These are phyloP conservation scores for Gloeophyllum trabeum DNA, from an alignment of 768 basidiomycete genomes.

Conservation along the genomic window DNA sequence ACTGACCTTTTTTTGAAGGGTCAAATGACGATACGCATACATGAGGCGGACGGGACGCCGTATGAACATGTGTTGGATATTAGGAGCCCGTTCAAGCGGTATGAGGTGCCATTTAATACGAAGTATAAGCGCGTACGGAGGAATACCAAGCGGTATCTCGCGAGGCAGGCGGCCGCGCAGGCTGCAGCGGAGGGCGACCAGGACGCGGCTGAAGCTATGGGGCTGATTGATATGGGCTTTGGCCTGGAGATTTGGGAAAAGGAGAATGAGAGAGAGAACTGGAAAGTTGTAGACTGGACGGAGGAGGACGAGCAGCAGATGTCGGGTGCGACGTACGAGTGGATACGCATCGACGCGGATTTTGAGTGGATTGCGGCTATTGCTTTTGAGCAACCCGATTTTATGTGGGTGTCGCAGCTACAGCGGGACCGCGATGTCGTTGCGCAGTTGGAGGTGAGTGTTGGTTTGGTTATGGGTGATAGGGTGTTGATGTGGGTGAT, in stretches of 20 bases:
- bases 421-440: constrained; percentile 95
- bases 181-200: constrained; percentile 88
- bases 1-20: constrained; percentile 36
- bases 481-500: constrained; percentile 6
- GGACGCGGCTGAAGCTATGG: constrained; percentile 89
- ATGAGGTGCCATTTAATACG: constrained; percentile 96
- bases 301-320: constrained; percentile 91
- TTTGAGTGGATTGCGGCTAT: constrained; percentile 97
- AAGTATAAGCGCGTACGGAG: constrained; percentile 95
- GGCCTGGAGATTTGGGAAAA: constrained; percentile 95
- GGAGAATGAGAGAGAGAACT: constrained; percentile 82
- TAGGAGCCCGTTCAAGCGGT: constrained; percentile 78
- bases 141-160: constrained; percentile 92
- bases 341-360: constrained; percentile 98
- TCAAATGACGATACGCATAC: constrained; percentile 97
- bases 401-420: constrained; percentile 97
- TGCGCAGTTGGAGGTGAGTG: constrained; percentile 88
- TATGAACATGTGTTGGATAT: constrained; percentile 98
- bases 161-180: constrained; percentile 85
- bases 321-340: constrained; percentile 96
- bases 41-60: constrained; percentile 97
- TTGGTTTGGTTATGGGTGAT: background rate
- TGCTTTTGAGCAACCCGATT: constrained; percentile 91
- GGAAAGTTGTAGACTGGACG: constrained; percentile 97
- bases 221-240: constrained; percentile 90